Evolutionary conservation across 2,329 filamentous ascomycete species (phyloP).

Genomic region (Penicillium sp.): DNA sequence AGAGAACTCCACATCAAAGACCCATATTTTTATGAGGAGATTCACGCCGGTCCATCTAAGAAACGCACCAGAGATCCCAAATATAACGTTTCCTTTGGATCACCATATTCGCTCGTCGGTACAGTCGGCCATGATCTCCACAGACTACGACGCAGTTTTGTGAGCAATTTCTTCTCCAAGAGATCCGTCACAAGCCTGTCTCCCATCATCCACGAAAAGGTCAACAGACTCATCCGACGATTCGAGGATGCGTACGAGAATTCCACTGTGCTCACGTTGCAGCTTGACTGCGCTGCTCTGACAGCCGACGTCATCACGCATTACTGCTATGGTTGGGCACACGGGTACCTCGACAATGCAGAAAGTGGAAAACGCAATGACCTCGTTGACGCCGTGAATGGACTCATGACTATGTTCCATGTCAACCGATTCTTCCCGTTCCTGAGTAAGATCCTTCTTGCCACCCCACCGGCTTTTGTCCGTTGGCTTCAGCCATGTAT

Average conservation of each 20-base stretch:
- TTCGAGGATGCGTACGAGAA: constrained; percentile 25
- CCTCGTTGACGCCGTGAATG: constrained; percentile 27
- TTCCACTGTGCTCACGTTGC: constrained; percentile 24
- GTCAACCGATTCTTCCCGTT: constrained; percentile 35
- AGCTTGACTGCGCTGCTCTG: constrained; percentile 33
- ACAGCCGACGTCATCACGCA: constrained; percentile 44
- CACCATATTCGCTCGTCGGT: constrained; percentile 26
- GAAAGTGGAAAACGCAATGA: constrained; percentile 30
- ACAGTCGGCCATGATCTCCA: constrained; percentile 49
- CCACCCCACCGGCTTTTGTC: constrained; percentile 26
- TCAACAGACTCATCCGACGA: constrained; percentile 32
- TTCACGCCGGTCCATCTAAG: constrained; percentile 30
- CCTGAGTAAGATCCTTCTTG: constrained; percentile 30
- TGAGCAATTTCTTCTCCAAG: constrained; percentile 53
- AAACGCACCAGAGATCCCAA: constrained; percentile 27
- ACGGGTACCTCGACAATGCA: constrained; percentile 34
- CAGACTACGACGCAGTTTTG: constrained; percentile 44
- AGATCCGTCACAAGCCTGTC: constrained; percentile 42
- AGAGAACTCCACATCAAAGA: constrained; percentile 44
- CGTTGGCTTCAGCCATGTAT: constrained; percentile 24
- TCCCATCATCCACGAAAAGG: constrained; percentile 42
- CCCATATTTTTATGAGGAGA: constrained; percentile 38
- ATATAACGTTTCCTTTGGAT: constrained; percentile 23
- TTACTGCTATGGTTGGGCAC: constrained; percentile 43
- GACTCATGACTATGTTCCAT: constrained; percentile 30